Percentiles rank a stretch among this genome's conserved stretches.
Conservation (phyloP, 108 stramenopile species). For the Schizochytrium sp. region DNA sequence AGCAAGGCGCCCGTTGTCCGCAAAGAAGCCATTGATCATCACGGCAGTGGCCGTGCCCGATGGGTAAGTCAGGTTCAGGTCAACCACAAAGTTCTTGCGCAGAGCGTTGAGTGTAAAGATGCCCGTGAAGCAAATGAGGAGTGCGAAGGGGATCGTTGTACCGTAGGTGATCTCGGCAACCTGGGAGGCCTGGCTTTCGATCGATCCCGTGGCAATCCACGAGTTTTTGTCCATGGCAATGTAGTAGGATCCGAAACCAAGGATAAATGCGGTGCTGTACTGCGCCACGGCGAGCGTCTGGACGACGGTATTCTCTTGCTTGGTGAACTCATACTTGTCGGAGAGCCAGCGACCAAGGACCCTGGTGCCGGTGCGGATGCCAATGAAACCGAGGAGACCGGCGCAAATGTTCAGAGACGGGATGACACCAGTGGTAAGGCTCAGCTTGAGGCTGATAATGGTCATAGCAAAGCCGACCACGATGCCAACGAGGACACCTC, state of each 20-base stretch:
- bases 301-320: constrained; percentile 7
- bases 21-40: neutral
- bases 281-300: neutral
- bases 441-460: neutral
- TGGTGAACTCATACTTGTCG: neutral
- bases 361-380: neutral
- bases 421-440: neutral
- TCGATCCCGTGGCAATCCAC: neutral
- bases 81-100: neutral
- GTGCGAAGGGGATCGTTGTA: neutral
- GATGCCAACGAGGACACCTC: neutral
- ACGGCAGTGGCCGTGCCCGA: neutral
- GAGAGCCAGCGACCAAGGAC: neutral
- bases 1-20: neutral
- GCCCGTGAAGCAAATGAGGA: neutral
- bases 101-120: neutral
- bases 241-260: constrained; percentile 15
- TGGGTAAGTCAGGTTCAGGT: neutral
- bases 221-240: constrained; percentile 8
- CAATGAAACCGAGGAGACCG: neutral
- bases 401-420: neutral
- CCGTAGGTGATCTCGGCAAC: neutral
- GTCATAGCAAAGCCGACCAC: neutral
- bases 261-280: neutral
- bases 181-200: neutral